Evolutionary conservation across 2,329 filamentous ascomycete species (phyloP).

Genomic region (Fusarium aywerte): DNA sequence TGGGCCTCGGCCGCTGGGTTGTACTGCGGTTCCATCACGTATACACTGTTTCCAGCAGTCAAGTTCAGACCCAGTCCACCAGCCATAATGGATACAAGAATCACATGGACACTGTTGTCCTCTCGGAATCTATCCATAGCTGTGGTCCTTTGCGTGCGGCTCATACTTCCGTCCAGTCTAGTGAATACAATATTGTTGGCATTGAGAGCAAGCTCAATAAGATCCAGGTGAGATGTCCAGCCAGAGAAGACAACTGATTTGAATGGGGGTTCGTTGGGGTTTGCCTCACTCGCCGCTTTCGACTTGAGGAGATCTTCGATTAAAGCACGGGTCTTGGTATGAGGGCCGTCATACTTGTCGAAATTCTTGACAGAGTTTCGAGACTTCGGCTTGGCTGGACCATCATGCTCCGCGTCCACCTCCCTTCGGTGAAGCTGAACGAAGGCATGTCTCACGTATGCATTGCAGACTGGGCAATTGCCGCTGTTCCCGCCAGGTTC

Average conservation of each 20-base stretch:
- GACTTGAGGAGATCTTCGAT: conserved; percentile 77
- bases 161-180: conserved; percentile 93
- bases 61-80: conserved; percentile 93
- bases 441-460: conserved; percentile 70
- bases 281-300: conserved; percentile 68
- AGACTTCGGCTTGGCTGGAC: conserved; percentile 54
- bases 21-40: conserved; percentile 98
- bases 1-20: conserved; percentile 96
- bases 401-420: conserved; percentile 67
- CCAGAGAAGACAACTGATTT: conserved; percentile 95
- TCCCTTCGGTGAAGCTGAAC: conserved; percentile 74
- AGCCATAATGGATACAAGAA: conserved; percentile 91
- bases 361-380: conserved; percentile 63
- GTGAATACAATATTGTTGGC: conserved; percentile 73
- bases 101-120: conserved; percentile 76
- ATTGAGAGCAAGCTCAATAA: conserved; percentile 85
- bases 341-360: conserved; percentile 82
- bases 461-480: conserved; percentile 75
- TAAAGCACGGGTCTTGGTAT: conserved; percentile 90
- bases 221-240: conserved; percentile 95
- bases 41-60: conserved; percentile 85
- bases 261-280: conserved; percentile 76
- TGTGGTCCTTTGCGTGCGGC: conserved; percentile 74
- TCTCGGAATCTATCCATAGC: conserved; percentile 83
- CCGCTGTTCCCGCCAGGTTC: conserved; percentile 56